Base-by-base conservation (phyloP, 768 basidiomycete species). In the Boletellus emodensis region DNA sequence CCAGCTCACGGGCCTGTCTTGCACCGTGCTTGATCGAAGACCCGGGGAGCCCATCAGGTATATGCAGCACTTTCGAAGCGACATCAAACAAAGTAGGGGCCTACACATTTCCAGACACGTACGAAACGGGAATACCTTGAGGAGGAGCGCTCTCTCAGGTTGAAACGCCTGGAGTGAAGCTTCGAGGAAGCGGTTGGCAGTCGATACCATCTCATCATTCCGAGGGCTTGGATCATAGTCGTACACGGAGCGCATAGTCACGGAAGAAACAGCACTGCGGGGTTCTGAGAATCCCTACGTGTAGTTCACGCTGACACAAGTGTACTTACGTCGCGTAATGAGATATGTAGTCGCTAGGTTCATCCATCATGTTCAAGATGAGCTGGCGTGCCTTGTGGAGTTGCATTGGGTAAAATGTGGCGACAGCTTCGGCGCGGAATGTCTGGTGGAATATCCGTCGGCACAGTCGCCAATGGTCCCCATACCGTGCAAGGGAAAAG, bases 211-310 rank as follows among this genome's bases (percentile, higher is more conserved):
- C 7, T 38, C 38, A 30, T 61, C 61, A 24, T 52, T 35, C 8
- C 6, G 42, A 13, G 52, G 55, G 13, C 20, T 53, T 24, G 58
- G 54, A 24, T 62, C 57, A 9, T 63, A 63, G 51, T 52, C 64
- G 22, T 60, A 56, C 40, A 58, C 8, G 10, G 47, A 48, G 15
- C 39, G 34, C 38, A 62, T 51, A 4, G 61, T 54, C 36, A 73
- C 69, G 58, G 69, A 48, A 56, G 61, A 66, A 15, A 72, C 57
- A 33, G 66, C 56, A 28, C 72, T 72, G 18, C 14, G 26, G 7
- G 18, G n/a, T 4, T 6, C 3, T 44, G 9, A 52, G 42, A 30
- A 48, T 42, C 18, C 14, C 43, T 20, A 18, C 6, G 14, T 2
- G n/a, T 12, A 14, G 18, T 13, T 40, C 4, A 3, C 38, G 15